Percentiles rank a stretch among this genome's conserved stretches.
Evolutionary conservation across 257 asterid genomes (phyloP).

Genomic region (Striga asiatica): DNA sequence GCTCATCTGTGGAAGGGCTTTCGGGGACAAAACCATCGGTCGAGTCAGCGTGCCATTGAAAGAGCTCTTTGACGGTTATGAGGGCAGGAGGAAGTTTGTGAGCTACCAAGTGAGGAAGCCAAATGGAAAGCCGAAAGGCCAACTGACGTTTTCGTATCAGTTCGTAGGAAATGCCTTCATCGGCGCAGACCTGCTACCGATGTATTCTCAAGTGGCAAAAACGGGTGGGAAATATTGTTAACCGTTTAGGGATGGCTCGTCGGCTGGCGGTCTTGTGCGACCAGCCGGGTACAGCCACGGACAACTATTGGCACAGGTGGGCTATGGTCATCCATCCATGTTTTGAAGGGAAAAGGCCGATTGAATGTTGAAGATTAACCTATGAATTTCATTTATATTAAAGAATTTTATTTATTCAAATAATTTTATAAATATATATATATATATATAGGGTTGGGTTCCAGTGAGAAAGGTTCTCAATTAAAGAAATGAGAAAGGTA

Average conservation of each 20-base stretch:
- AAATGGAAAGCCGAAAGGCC: slow-evolving; percentile 66
- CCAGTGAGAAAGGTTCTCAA: too few relatives aligned
- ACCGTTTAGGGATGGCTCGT: slow-evolving; percentile 8
- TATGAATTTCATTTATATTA: too few relatives aligned
- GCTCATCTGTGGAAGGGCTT: slow-evolving; percentile 40
- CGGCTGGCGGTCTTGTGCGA: not conserved
- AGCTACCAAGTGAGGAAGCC: slow-evolving; percentile 78
- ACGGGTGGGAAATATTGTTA: not conserved
- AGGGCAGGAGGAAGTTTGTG: slow-evolving; percentile 29
- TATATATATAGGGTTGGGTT: too few relatives aligned
- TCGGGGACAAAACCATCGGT: slow-evolving; percentile 61
- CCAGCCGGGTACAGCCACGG: slow-evolving; percentile 18
- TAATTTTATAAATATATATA: too few relatives aligned
- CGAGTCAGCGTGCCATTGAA: slow-evolving; percentile 52
- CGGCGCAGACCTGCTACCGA: slow-evolving; percentile 22
- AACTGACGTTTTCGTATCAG: slow-evolving; percentile 47
- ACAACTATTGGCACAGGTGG: slow-evolving; percentile 21
- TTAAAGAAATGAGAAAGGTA: too few relatives aligned
- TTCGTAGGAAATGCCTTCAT: slow-evolving; percentile 24
- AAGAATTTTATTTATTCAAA: too few relatives aligned
- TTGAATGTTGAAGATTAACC: too few relatives aligned
- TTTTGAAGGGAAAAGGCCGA: too few relatives aligned
- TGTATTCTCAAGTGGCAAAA: not conserved
- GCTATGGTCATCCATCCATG: slow-evolving; percentile 28
- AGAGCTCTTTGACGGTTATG: slow-evolving; percentile 41